Conservation (phyloP, 1,284 basidiomycete species). For the Microbotryum violaceum region DNA sequence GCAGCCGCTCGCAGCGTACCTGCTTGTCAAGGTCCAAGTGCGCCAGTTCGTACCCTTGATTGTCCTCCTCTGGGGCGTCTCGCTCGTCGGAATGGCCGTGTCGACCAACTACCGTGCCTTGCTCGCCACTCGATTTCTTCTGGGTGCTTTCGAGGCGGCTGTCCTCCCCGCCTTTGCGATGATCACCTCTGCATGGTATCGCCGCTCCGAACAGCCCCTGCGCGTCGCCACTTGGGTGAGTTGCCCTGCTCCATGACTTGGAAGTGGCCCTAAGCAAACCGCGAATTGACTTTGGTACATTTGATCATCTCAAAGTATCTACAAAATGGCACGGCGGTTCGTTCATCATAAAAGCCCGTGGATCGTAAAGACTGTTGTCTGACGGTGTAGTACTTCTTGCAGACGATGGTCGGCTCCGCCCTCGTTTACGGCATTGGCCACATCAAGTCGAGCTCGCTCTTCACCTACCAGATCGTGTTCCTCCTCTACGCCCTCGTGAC, state of each 20-base stretch:
- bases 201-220: slow-evolving; percentile 28
- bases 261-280: not conserved
- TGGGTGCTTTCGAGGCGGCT: slow-evolving; percentile 27
- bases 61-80: slow-evolving; percentile 18
- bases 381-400: not conserved
- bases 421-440: slow-evolving; percentile 21
- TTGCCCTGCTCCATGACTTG: not conserved
- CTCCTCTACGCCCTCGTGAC: slow-evolving; percentile 41
- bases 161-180: slow-evolving; percentile 27
- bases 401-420: slow-evolving; percentile 22
- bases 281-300: no score
- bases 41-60: slow-evolving; percentile 18
- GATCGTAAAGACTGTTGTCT: not conserved
- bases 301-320: no score
- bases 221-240: slow-evolving; percentile 23
- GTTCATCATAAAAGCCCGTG: no score
- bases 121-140: slow-evolving; percentile 25
- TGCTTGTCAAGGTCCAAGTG: slow-evolving; percentile 26
- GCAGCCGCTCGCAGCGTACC: slow-evolving; percentile 27
- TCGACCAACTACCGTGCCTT: slow-evolving; percentile 17
- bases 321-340: no score
- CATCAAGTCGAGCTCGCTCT: slow-evolving; percentile 34
- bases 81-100: slow-evolving; percentile 25
- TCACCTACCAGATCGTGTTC: slow-evolving; percentile 43
- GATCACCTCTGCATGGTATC: slow-evolving; percentile 26